phyloP scores from a whole-genome alignment of 495 filamentous ascomycete genomes.

The Antarctomyces pellizariae region DNA sequence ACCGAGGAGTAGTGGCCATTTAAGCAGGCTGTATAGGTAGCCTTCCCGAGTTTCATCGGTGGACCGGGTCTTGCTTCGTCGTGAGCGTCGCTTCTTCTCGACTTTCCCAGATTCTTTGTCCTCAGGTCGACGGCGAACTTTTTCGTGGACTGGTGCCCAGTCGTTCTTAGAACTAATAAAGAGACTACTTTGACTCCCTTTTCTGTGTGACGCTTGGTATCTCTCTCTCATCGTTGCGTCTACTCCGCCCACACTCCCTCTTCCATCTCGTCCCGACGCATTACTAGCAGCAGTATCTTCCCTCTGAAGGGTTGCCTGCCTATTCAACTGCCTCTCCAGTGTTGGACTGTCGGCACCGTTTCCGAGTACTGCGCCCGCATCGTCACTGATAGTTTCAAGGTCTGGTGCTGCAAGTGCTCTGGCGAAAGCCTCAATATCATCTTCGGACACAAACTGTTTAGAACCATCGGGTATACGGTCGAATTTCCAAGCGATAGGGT shows the following conservation, averaged over 20 bases:
- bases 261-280: neutral
- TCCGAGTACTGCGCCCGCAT: slow-evolving; percentile 13
- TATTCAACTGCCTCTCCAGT: neutral
- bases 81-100: slow-evolving; percentile 12
- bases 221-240: slow-evolving; percentile 6
- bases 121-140: slow-evolving; percentile 20
- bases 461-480: slow-evolving; percentile 48
- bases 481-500: slow-evolving; percentile 8
- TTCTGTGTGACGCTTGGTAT: too few species aligned
- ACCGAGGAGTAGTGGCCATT: slow-evolving; percentile 69
- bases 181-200: slow-evolving; percentile 10
- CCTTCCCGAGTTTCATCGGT: slow-evolving; percentile 90
- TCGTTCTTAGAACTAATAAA: slow-evolving; percentile 61
- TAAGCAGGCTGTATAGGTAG: slow-evolving; percentile 63
- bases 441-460: slow-evolving; percentile 36
- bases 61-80: slow-evolving; percentile 20
- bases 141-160: slow-evolving; percentile 59
- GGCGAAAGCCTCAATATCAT: slow-evolving; percentile 31
- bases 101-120: slow-evolving; percentile 1
- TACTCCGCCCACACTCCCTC: slow-evolving; percentile 2
- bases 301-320: slow-evolving; percentile 1
- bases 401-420: slow-evolving; percentile 32
- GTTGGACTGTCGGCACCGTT: neutral
- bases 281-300: neutral
- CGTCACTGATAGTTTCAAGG: slow-evolving; percentile 17